Conservation (phyloP, 345 rosid genomes). For the Dovyalis caffra region DNA sequence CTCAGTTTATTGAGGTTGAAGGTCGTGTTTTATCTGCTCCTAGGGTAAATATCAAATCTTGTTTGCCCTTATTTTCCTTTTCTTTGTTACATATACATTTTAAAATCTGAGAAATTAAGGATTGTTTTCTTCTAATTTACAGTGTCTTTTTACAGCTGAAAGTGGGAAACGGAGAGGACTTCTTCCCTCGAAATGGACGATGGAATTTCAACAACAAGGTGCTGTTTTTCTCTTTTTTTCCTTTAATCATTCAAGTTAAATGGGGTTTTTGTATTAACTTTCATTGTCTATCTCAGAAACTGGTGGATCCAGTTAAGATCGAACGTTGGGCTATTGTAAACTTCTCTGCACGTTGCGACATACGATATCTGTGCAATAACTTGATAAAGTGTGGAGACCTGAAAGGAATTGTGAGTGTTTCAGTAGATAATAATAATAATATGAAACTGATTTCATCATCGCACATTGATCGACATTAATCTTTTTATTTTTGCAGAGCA, state of each 20-base stretch:
- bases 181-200: conserved; percentile 66
- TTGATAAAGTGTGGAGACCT: conserved; percentile 55
- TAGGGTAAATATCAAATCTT: conserved; percentile 32
- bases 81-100: not conserved
- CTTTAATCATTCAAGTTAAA: not conserved
- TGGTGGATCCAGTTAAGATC: conserved; percentile 63
- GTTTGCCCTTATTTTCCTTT: not conserved
- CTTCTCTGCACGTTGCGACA: no score
- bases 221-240: not conserved
- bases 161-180: conserved; percentile 72
- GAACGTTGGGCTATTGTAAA: conserved; percentile 80
- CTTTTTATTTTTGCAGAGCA: not conserved
- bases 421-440: not conserved
- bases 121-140: not conserved
- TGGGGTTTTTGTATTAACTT: not conserved
- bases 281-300: conserved; percentile 37
- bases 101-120: not conserved
- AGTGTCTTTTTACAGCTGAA: conserved; percentile 42
- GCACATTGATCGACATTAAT: not conserved
- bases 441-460: not conserved
- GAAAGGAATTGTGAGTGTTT: conserved; percentile 79
- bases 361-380: conserved; percentile 52
- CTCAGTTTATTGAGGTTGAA: conserved; percentile 62
- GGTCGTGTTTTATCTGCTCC: conserved; percentile 77
- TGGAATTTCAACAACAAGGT: conserved; percentile 91